Conservation (phyloP, 345 rosid species). For the Moringa oleifera region DNA sequence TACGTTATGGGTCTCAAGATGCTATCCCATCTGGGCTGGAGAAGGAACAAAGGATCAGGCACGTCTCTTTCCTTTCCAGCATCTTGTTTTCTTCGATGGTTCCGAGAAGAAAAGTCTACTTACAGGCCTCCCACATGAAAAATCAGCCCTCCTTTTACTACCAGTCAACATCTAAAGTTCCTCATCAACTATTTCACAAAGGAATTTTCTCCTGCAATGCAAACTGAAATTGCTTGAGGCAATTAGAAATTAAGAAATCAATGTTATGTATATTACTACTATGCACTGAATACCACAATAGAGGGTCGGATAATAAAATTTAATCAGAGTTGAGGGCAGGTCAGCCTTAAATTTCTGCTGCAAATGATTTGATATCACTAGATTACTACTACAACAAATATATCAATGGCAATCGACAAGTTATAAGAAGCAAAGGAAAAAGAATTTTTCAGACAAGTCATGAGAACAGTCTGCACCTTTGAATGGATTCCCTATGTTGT, state of each 20-base stretch:
- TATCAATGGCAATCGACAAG: not conserved
- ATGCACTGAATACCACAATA: no score
- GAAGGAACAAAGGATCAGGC: constrained; percentile 5
- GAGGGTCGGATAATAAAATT: no score
- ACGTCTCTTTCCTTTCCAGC: not conserved
- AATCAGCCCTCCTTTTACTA: not conserved
- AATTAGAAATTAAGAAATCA: not conserved
- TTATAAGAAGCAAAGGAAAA: not conserved
- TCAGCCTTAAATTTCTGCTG: no score
- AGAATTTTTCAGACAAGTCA: not conserved
- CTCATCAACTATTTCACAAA: constrained; percentile 8
- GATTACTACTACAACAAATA: constrained; percentile 1
- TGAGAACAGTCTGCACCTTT: constrained; percentile 28
- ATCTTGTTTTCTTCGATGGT: not conserved
- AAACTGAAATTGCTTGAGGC: constrained; percentile 3
- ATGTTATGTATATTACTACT: not conserved
- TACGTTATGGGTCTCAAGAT: not conserved
- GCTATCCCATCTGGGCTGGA: not conserved
- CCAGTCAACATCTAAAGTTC: not conserved
- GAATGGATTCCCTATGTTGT: constrained; percentile 15
- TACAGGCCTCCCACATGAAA: not conserved
- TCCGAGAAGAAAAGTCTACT: not conserved
- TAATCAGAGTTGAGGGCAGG: no score
- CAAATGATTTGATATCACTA: not conserved
- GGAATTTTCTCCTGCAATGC: not conserved